These are phyloP conservation scores for Pulicaria dysenterica DNA, from an alignment of 129 eudicot genomes.

Conservation along the genomic window DNA sequence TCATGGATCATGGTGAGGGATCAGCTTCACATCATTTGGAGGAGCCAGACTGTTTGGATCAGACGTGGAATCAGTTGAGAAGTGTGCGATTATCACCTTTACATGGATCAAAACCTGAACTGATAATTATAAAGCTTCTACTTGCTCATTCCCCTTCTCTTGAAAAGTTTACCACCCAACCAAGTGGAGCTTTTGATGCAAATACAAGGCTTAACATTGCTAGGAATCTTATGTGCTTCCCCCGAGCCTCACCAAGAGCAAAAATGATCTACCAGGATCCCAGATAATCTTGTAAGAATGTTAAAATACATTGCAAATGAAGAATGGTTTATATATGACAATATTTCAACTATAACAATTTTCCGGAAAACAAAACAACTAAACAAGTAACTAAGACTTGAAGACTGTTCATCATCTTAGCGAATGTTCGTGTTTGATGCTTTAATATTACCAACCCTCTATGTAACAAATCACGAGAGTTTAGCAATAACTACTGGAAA, in stretches of 20 bases:
- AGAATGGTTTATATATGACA: too few relatives aligned
- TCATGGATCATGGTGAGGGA: conserved; percentile 7
- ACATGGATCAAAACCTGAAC: background rate
- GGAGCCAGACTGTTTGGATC: conserved; percentile 19
- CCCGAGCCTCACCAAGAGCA: conserved; percentile 19
- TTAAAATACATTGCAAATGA: too few relatives aligned
- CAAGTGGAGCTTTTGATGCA: background rate
- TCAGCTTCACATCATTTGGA: conserved; percentile 13
- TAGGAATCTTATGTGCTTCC: conserved; percentile 14
- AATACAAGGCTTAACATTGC: conserved; percentile 1
- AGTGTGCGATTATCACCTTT: background rate
- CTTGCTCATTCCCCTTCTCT: conserved; percentile 34
- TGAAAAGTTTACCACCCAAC: conserved; percentile 1
- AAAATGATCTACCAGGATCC: conserved; percentile 13
- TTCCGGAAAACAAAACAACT: too few relatives aligned
- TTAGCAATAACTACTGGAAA: too few relatives aligned
- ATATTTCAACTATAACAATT: too few relatives aligned
- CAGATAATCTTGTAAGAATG: background rate
- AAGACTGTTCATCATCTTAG: too few relatives aligned
- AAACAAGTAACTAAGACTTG: too few relatives aligned
- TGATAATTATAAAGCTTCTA: conserved; percentile 24
- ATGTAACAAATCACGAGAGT: too few relatives aligned
- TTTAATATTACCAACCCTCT: too few relatives aligned
- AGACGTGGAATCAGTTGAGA: conserved; percentile 11
- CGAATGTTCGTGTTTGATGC: too few relatives aligned